These are phyloP conservation scores for Aspergillus fructus DNA, from an alignment of 2,329 filamentous ascomycete genomes.

Conservation along the genomic window DNA sequence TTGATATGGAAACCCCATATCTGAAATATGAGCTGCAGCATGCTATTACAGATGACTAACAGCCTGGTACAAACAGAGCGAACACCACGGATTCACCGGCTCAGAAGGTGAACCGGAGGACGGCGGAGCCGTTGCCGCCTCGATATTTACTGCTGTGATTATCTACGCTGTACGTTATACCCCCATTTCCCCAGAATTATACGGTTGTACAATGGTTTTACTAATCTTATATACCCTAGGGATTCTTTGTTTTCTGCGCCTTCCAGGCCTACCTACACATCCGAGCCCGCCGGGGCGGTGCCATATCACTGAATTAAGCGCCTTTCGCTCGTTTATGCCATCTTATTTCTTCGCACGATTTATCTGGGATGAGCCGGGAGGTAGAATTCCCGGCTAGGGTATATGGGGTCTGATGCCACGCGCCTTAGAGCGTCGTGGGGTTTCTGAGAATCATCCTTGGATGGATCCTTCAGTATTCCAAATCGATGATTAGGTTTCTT, in stretches of 20 bases:
- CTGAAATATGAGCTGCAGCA: not conserved
- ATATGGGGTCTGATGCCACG: not conserved
- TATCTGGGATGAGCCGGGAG: not conserved
- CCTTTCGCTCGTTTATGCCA: not conserved
- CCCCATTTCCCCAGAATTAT: not conserved
- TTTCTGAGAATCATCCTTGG: not conserved
- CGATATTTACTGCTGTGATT: conserved; percentile 82
- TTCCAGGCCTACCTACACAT: conserved; percentile 84
- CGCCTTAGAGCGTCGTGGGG: not conserved
- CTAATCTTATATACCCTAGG: conserved; percentile 49
- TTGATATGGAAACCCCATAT: not conserved
- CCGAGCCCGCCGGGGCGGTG: conserved; percentile 77
- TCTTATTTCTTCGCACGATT: not conserved
- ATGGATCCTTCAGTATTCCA: not conserved
- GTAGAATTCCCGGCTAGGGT: not conserved
- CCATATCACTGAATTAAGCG: conserved; percentile 68
- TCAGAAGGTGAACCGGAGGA: conserved; percentile 68
- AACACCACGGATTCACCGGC: conserved; percentile 82
- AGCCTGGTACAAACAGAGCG: conserved; percentile 42
- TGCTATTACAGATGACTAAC: not conserved
- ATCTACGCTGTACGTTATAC: conserved; percentile 75
- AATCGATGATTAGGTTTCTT: not conserved
- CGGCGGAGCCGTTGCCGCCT: conserved; percentile 74
- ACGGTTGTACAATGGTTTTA: not conserved
- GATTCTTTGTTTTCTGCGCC: conserved; percentile 87